Conservation (phyloP, 345 rosid genomes). For the Toxicodendron radicans region DNA sequence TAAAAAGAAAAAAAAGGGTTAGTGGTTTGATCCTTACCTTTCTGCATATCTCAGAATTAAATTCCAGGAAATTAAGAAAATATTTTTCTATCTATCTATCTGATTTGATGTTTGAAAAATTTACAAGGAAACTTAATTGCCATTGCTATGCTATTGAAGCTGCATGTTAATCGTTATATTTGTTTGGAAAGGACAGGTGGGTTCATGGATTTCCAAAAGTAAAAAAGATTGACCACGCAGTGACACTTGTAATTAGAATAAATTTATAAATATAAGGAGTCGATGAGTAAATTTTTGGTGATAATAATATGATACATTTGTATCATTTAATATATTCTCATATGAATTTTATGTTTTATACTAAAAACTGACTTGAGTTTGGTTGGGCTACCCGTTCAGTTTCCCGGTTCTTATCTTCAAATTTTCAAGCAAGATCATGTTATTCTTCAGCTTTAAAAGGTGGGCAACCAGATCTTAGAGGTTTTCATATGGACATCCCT, state of each 20-base stretch:
- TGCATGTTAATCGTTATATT: constrained; percentile 35
- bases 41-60: constrained; percentile 43
- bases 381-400: no score
- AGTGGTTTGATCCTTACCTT: constrained; percentile 31
- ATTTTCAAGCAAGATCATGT: no score
- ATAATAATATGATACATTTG: no score
- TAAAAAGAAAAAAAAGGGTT: background rate
- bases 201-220: background rate
- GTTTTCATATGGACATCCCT: no score
- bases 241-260: constrained; percentile 8
- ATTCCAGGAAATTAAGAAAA: constrained; percentile 16
- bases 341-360: no score
- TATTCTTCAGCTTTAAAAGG: no score
- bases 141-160: constrained; percentile 22
- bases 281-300: no score
- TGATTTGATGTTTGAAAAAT: constrained; percentile 8
- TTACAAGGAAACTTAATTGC: constrained; percentile 16
- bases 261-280: no score
- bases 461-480: no score
- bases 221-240: background rate
- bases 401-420: no score
- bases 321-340: no score
- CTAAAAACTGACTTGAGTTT: no score
- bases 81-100: constrained; percentile 12
- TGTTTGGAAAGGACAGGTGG: constrained; percentile 26